Evolutionary conservation across 352 stramenopile genomes (phyloP).

Genomic region (Phytophthora rubi): DNA sequence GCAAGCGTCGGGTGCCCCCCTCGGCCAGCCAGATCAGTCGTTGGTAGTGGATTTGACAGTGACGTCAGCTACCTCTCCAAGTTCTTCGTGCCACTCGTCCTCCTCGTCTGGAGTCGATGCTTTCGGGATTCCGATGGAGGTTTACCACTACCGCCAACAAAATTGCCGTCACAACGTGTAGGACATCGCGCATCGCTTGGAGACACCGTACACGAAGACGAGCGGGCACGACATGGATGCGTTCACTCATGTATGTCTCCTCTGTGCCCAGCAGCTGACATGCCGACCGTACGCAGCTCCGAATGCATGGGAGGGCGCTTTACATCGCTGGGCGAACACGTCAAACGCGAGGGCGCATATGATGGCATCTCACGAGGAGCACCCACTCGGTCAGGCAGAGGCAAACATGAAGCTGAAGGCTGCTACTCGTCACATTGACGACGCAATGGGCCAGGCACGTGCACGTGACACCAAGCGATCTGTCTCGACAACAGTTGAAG

Average conservation of each 20-base stretch:
- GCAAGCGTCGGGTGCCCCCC: no score
- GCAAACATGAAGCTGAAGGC: background rate
- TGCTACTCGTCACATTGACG: background rate
- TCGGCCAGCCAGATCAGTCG: no score
- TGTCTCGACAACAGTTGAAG: background rate
- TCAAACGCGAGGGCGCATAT: background rate
- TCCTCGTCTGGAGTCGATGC: background rate
- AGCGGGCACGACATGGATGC: background rate
- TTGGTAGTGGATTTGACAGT: background rate
- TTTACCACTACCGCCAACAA: background rate
- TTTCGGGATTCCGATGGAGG: slow-evolving; percentile 1
- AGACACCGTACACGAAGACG: background rate
- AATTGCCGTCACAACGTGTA: background rate
- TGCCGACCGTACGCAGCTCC: background rate
- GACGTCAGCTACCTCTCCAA: background rate
- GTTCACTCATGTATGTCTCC: slow-evolving; percentile 7
- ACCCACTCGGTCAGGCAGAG: background rate
- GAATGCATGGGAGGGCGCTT: background rate
- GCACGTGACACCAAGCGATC: background rate
- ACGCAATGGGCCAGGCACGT: background rate
- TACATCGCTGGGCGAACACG: background rate
- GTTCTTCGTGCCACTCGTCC: no score
- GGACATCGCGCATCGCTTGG: slow-evolving; percentile 1
- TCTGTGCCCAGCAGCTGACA: background rate
- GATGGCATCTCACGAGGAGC: background rate